Evolutionary conservation across 495 filamentous ascomycete genomes (phyloP), one percentile per base, ranked within the genome.

Genomic region (Oidiodendron maius): DNA sequence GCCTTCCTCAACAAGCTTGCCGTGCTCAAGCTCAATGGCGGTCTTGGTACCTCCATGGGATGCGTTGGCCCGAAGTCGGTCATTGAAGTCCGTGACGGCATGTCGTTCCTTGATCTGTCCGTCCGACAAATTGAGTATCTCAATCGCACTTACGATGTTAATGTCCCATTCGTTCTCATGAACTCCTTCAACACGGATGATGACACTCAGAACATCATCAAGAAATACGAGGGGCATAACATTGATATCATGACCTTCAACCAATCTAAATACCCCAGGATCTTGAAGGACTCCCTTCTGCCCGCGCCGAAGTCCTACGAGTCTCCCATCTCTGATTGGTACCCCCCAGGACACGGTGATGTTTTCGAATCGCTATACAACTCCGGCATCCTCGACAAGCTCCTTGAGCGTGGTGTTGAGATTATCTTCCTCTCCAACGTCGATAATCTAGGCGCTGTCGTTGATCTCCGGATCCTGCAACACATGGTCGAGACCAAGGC

Each of bases 111-210:
- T 46, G 93, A 99, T 70, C 81, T 99, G 61, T 97, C 93, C 6
- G 93, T 99, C 56, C 89, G 93, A 60, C 93, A 99, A 77, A 91
- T 99, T 63, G 93, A 99, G 75, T 94, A 91, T 77, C 83, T 99
- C 51, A 99, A 99, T 82, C 86, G 90, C 63, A 96, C 87, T 37
- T 97, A 95, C 74, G 81, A 86, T 58, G 88, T 95, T 69, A 96
- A 96, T 66, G 93, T 99, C 17, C 93, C 93, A 35, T 96, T 99
- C 72, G 85, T 99, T 55, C 81, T 99, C 63, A 99, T 99, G 93
- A 99, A 99, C 82, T 97, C 93, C 47, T 99, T 99, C 86, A 99
- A 99, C 79, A 99, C 93, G 64, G 89, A 97, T 68, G 83, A 91
- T 60, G 93, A 99, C 65, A 99, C 93, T 50, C 85, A 88, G 56